Evolutionary conservation across 768 basidiomycete genomes (phyloP), one percentile per base, ranked within the genome.

Genomic region (Mycena epipterygia): DNA sequence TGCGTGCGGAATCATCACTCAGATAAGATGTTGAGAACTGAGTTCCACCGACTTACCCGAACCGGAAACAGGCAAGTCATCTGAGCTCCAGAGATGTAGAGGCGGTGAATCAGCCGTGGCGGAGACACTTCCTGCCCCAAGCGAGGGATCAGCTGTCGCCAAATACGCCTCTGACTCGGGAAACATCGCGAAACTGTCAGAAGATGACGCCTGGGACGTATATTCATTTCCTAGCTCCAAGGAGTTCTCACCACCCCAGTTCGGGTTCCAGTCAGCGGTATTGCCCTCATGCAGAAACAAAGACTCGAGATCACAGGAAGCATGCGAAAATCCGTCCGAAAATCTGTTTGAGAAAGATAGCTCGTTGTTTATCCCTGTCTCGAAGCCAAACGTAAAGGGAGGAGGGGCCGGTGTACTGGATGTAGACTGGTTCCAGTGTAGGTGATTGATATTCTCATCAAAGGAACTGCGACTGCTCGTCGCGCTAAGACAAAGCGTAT

Each of bases 81-180:
- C 35, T 62, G 60, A 62, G 48, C 60, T 33, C 60, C 60, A 62
- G 60, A 59, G 58, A 60, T 60, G 19, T 48, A 48, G 30, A 46
- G 58, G 58, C 27, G 37, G 42, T 42, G 58, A 60, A 46, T 60
- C 29, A 48, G 44, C 19, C 33, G 42, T 2, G 2, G 32, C 19
- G 30, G 44, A 44, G 30, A 32, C 30, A 46, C 42, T 46, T 60
- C 21, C 44, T 32, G 11, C 29, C 3, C 42, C 42, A 60, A 60
- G 58, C 29, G 42, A 60, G 57, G 58, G 58, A 48, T 60, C 58
- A 60, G 44, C 41, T 25, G 44, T 48, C 29, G 41, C 57, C 27
- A 44, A 44, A 57, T 23, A 57, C 21, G 35, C 37, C 56, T 57
- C 56, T 37, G 41, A 37, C 37, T 41, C 56, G 9, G 56, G n/a